Evolutionary conservation across 1,284 basidiomycete genomes (phyloP).

Genomic region (Puccinia triticina): DNA sequence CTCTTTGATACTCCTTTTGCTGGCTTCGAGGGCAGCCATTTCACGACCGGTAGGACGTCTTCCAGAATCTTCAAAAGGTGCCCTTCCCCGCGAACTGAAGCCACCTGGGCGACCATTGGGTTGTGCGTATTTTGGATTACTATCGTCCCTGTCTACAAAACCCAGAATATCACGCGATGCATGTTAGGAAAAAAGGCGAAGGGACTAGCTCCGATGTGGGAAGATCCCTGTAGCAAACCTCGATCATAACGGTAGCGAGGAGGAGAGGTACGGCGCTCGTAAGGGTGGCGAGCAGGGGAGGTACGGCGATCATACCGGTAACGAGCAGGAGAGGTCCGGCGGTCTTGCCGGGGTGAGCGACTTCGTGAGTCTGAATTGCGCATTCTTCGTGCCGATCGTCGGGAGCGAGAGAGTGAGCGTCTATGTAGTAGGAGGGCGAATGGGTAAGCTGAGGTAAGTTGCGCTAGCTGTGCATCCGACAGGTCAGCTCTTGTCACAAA

Average conservation of each 20-base stretch:
- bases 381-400: conserved; percentile 41
- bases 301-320: conserved; percentile 3
- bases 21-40: conserved; percentile 61
- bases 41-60: conserved; percentile 54
- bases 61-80: conserved; percentile 30
- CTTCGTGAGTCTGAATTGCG: conserved; percentile 44
- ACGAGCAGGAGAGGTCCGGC: conserved; percentile 20
- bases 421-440: conserved; percentile 22
- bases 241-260: background rate
- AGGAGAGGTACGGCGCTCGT: conserved; percentile 24
- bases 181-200: background rate
- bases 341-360: conserved; percentile 43
- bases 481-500: background rate
- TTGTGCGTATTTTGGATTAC: conserved; percentile 25
- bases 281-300: background rate
- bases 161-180: background rate
- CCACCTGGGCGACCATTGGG: conserved; percentile 26
- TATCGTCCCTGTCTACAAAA: conserved; percentile 18
- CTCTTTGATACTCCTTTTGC: conserved; percentile 92
- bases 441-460: conserved; percentile 19
- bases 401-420: conserved; percentile 44
- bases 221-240: background rate
- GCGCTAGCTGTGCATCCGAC: no score
- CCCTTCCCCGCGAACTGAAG: conserved; percentile 36
- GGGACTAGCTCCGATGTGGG: background rate